These are phyloP conservation scores for Helminthosporium solani DNA, from an alignment of 2,329 filamentous ascomycete species.

Conservation along the genomic window DNA sequence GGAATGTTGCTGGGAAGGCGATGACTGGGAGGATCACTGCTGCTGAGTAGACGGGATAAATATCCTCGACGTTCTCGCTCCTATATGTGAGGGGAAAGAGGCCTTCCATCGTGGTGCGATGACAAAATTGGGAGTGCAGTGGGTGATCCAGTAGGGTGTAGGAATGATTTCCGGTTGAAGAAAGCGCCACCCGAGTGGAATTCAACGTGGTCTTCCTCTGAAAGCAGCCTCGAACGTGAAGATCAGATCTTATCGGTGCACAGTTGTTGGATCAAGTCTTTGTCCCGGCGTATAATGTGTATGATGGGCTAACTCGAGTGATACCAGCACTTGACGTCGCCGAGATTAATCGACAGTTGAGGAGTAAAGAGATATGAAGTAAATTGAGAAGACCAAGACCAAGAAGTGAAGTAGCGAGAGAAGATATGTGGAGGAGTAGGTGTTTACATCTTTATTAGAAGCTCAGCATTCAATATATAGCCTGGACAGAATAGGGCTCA, in stretches of 20 bases:
- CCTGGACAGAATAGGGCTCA: constrained; percentile 10
- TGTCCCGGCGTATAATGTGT: neutral
- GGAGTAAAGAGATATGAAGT: neutral
- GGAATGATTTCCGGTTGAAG: neutral
- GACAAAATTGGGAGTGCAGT: constrained; percentile 1
- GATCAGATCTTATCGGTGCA: neutral
- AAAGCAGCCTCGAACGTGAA: neutral
- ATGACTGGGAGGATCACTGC: constrained; percentile 51
- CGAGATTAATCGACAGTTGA: neutral
- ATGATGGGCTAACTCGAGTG: neutral
- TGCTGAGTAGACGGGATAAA: constrained; percentile 28
- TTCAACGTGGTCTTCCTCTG: neutral
- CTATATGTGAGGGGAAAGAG: neutral
- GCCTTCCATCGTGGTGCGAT: neutral
- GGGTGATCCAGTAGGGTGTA: neutral
- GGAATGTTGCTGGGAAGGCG: constrained; percentile 51
- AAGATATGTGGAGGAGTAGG: neutral
- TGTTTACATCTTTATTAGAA: neutral
- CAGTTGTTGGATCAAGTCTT: neutral
- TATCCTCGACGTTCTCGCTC: constrained; percentile 3
- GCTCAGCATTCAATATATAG: neutral
- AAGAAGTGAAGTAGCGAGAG: neutral
- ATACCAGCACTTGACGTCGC: neutral
- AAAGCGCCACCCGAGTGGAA: neutral
- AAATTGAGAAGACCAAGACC: neutral